Evolutionary conservation across 345 rosid species (phyloP).

Genomic region (Clausena lansium): DNA sequence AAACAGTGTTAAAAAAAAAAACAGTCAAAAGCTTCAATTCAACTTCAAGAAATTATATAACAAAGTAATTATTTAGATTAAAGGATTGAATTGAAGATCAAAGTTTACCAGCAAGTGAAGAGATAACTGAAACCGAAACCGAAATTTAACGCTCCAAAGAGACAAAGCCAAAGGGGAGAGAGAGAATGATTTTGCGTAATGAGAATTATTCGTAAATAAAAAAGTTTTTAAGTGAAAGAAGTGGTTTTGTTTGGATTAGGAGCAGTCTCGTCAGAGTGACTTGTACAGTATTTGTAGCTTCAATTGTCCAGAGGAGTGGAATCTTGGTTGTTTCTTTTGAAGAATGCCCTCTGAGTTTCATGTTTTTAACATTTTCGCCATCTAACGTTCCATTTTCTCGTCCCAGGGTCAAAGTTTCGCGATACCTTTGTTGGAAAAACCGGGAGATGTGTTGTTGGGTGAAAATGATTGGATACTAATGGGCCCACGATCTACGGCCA

Average conservation of each 20-base stretch:
- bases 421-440: not conserved
- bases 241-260: conserved; percentile 24
- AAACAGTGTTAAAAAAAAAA: not conserved
- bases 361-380: conserved; percentile 23
- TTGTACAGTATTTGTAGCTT: conserved; percentile 24
- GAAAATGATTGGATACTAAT: not conserved
- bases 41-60: conserved; percentile 1
- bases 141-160: not conserved
- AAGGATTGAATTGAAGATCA: not conserved
- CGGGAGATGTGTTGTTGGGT: not conserved
- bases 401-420: not conserved
- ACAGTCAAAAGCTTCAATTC: not conserved
- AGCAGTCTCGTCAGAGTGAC: not conserved
- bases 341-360: not conserved
- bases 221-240: conserved; percentile 6
- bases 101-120: conserved; percentile 26
- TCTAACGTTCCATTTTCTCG: not conserved
- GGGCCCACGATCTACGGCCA: not conserved
- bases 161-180: not conserved
- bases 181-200: not conserved
- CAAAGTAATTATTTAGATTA: conserved; percentile 5
- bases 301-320: conserved; percentile 24
- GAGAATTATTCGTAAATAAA: conserved; percentile 13
- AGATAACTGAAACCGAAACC: conserved; percentile 11
- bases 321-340: conserved; percentile 22